Evolutionary conservation across 1,284 basidiomycete species (phyloP).

Genomic region (Ganoderma multipileum): DNA sequence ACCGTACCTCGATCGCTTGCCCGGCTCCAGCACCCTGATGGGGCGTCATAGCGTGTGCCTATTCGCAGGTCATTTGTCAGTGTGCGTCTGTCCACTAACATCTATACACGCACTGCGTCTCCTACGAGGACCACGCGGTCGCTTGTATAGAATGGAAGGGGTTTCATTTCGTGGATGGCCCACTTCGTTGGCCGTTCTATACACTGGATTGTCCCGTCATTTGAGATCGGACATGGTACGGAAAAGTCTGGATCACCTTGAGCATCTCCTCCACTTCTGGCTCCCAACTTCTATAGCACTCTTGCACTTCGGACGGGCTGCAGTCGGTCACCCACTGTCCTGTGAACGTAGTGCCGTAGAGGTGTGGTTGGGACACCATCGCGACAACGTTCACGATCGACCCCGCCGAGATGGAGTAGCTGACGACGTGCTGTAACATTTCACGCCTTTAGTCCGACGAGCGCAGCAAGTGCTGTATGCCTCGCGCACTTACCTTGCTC

Average conservation of each 20-base stretch:
- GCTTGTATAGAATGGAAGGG: conserved; percentile 24
- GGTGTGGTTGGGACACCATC: conserved; percentile 33
- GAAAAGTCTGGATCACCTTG: conserved; percentile 28
- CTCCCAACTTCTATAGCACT: conserved; percentile 41
- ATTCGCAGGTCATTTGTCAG: not conserved
- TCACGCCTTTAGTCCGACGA: no score
- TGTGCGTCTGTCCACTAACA: no score
- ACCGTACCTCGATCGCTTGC: conserved; percentile 42
- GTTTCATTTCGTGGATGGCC: conserved; percentile 40
- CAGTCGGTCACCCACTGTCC: conserved; percentile 40
- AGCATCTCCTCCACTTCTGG: conserved; percentile 41
- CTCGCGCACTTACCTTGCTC: conserved; percentile 34
- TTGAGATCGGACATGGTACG: no score
- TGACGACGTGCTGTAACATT: conserved; percentile 40
- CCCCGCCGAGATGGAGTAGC: conserved; percentile 41
- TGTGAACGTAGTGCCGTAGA: conserved; percentile 35
- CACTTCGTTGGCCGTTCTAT: conserved; percentile 41
- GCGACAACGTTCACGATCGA: conserved; percentile 42
- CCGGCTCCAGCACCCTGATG: conserved; percentile 45
- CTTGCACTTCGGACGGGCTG: conserved; percentile 34
- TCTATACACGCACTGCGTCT: conserved; percentile 23
- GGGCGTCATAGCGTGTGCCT: conserved; percentile 45
- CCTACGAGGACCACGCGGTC: conserved; percentile 26
- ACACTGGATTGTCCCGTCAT: conserved; percentile 28
- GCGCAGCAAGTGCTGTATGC: not conserved